These are phyloP conservation scores for Vaccinium myrtillus DNA, from an alignment of 148 eudicot species.

Conservation along the genomic window DNA sequence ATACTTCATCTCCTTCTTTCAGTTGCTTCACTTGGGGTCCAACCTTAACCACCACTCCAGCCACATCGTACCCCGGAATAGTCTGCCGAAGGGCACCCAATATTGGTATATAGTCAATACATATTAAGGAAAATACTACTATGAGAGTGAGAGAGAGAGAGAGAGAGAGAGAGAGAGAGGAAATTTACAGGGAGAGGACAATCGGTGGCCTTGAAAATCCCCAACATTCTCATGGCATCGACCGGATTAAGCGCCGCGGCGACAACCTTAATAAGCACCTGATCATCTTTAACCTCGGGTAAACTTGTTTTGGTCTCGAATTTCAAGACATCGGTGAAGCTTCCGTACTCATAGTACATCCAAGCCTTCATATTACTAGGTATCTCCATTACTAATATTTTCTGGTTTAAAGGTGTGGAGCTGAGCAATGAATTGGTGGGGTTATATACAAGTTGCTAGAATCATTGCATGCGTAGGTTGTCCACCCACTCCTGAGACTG, in stretches of 20 bases:
- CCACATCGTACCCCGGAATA: conserved; percentile 87
- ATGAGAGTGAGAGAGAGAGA: too few species aligned
- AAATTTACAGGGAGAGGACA: conserved; percentile 75
- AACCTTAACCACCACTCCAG: conserved; percentile 84
- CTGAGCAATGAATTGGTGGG: too few species aligned
- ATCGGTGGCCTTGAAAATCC: conserved; percentile 84
- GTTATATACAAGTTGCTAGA: too few species aligned
- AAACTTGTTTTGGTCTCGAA: conserved; percentile 47
- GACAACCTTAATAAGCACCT: conserved; percentile 76
- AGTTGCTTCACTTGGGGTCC: conserved; percentile 67
- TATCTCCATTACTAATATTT: neutral
- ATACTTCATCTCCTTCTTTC: conserved; percentile 87
- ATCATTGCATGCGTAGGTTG: too few species aligned
- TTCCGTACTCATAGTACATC: conserved; percentile 82
- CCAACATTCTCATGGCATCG: conserved; percentile 65
- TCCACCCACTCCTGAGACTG: too few species aligned
- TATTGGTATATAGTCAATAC: neutral
- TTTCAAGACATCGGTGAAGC: conserved; percentile 69
- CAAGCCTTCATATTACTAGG: conserved; percentile 86
- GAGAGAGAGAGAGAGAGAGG: neutral
- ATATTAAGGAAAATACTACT: neutral
- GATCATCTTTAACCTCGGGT: conserved; percentile 66
- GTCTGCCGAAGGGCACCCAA: conserved; percentile 40
- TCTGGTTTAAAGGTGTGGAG: too few species aligned
- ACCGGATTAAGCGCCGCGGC: conserved; percentile 94